Percentiles rank a stretch among this genome's conserved stretches.
Conservation (phyloP, 176 grass and related monocot species). For the Phragmites australis region DNA sequence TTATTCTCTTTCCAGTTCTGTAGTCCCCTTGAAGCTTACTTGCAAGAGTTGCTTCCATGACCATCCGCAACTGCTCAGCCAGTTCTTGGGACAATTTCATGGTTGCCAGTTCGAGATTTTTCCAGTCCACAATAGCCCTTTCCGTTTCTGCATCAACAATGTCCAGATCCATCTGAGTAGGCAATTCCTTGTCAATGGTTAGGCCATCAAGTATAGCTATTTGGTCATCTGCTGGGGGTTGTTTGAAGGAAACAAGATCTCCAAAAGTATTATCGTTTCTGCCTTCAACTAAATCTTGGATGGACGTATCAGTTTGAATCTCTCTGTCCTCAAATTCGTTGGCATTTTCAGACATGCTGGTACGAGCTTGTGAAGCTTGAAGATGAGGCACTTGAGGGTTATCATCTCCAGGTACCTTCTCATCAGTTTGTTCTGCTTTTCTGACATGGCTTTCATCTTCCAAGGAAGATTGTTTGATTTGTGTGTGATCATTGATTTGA, state of each 20-base stretch:
- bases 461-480: conserved; percentile 48
- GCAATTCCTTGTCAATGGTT: conserved; percentile 30
- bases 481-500: conserved; percentile 54
- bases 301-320: conserved; percentile 40
- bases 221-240: conserved; percentile 50
- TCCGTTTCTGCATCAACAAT: conserved; percentile 36
- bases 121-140: conserved; percentile 71
- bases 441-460: conserved; percentile 58
- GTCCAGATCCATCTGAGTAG: conserved; percentile 52
- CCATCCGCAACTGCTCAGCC: conserved; percentile 85
- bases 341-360: conserved; percentile 49
- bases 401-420: conserved; percentile 41
- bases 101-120: conserved; percentile 67
- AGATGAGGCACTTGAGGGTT: conserved; percentile 54
- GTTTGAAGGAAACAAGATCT: conserved; percentile 69
- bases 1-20: conserved; percentile 98
- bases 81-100: conserved; percentile 89
- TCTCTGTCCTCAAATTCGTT: conserved; percentile 40
- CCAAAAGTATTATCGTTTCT: conserved; percentile 36
- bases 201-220: conserved; percentile 34
- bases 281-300: conserved; percentile 41
- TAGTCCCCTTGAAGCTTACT: conserved; percentile 99
- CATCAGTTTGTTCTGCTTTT: conserved; percentile 57
- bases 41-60: conserved; percentile 94
- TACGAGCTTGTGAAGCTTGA: conserved; percentile 57